Percentiles rank a stretch among this genome's conserved stretches.
Conservation (phyloP, 2,329 filamentous ascomycete species). For the Verticillium isaacii region DNA sequence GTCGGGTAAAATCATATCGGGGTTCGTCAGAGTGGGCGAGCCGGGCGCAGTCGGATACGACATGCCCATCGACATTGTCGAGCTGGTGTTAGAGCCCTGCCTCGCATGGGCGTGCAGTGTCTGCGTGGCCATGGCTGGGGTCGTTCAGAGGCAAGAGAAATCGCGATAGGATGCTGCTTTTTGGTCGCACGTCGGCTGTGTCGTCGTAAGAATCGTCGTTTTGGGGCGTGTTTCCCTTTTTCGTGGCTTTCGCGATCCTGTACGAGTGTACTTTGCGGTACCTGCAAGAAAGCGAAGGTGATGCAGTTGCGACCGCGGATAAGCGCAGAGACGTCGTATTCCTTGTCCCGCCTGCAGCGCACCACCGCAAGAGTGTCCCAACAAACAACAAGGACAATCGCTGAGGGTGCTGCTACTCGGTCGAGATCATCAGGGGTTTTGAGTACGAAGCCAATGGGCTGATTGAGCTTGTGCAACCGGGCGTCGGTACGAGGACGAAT, state of each 20-base stretch:
- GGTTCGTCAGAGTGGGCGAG: conserved; percentile 86
- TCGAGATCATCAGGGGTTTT: neutral
- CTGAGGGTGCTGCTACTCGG: neutral
- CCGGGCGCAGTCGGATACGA: conserved; percentile 51
- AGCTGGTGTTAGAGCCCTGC: conserved; percentile 19
- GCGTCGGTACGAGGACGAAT: neutral
- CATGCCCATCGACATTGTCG: conserved; percentile 13
- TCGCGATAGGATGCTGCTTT: neutral
- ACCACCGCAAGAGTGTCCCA: neutral
- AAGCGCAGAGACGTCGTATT: neutral
- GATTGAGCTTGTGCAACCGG: neutral
- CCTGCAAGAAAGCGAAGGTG: neutral
- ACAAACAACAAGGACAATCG: neutral
- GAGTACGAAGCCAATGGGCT: neutral
- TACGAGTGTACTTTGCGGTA: neutral
- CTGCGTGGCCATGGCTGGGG: conserved; percentile 24
- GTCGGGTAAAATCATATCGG: conserved; percentile 88
- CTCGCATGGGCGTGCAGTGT: conserved; percentile 12
- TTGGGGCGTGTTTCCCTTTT: neutral
- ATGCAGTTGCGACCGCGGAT: neutral
- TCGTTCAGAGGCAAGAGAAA: neutral
- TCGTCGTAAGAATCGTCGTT: neutral
- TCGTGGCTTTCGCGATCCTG: neutral
- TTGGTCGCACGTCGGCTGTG: neutral
- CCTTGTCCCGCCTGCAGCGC: neutral